Conservation (phyloP, 768 basidiomycete genomes). For the Leccinum obscurum region DNA sequence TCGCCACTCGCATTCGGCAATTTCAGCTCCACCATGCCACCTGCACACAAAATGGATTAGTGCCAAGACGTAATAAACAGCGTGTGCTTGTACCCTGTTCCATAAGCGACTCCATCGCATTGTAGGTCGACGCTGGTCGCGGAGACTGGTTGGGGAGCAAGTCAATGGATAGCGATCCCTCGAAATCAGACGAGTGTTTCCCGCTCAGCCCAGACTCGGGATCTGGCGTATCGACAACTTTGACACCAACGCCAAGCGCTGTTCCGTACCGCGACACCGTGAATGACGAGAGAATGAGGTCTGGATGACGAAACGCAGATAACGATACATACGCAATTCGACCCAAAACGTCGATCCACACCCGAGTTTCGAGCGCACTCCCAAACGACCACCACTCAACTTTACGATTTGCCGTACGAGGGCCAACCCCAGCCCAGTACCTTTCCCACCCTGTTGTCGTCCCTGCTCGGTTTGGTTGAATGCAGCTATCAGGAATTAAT, state of each 20-base stretch:
- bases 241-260: conserved; percentile 71
- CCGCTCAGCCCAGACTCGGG: conserved; percentile 24
- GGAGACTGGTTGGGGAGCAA: conserved; percentile 19
- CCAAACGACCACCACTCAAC: conserved; percentile 69
- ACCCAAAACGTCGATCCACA: conserved; percentile 90
- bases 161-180: conserved; percentile 29
- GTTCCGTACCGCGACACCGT: conserved; percentile 4
- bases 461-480: conserved; percentile 82
- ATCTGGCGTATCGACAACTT: conserved; percentile 38
- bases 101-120: conserved; percentile 67
- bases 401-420: conserved; percentile 80
- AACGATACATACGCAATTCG: conserved; percentile 53
- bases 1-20: conserved; percentile 39
- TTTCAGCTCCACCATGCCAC: conserved; percentile 58
- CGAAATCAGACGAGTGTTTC: conserved; percentile 23
- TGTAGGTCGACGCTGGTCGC: conserved; percentile 14
- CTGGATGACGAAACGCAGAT: conserved; percentile 14
- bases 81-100: conserved; percentile 48
- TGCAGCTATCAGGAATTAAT: conserved; percentile 44
- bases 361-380: conserved; percentile 60
- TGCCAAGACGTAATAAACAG: background rate
- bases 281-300: conserved; percentile 13
- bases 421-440: conserved; percentile 73
- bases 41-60: conserved; percentile 30
- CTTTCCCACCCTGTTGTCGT: conserved; percentile 70